Evolutionary conservation across 129 eudicot genomes (phyloP), one percentile per base, ranked within the genome.

Genomic region (sunflower (Helianthus annuus)): DNA sequence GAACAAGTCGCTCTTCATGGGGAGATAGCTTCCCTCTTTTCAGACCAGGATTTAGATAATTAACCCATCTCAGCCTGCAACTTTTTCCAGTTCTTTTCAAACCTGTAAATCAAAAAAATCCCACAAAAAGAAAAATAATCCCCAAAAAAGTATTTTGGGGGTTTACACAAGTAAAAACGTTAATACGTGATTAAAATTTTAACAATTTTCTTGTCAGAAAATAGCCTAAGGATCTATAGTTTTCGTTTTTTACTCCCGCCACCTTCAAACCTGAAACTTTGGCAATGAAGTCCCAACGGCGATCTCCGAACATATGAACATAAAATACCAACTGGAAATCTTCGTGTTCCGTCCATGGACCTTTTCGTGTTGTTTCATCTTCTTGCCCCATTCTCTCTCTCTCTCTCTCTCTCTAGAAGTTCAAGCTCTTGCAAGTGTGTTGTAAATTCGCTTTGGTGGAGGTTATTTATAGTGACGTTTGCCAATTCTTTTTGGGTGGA

Each of bases 181-280:
- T 79, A 79, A 79, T 79, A 48, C 19, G 45, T 36, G 64, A 48
- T 53, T 42, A 52, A 68, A 66, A 29, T 10, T 53, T 74, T 55
- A 66, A 55, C 49, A 52, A 53, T 63, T 64, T 80, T 54, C 69
- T 62, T 52, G 63, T 38, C 15, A n/a, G 66, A 63, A 64, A 59
- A 29, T 45, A 82, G 10, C 68, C 60, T 68, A 66, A 44, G 49
- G 49, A 59, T 80, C 78, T 75, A 76, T 57, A 53, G 66, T 71
- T 57, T 78, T 24, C 59, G 53, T 69, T 52, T 78, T 69, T 74
- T 78, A 83, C 97, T 87, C 97, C 97, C 97, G 83, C 97, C 97
- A 90, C 97, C 97, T 87, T 87, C 97, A 90, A 90, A 90, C 97
- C 97, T 90, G 97, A 90, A 75, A 90, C 97, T 72, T 90, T 87